phyloP scores from a whole-genome alignment of 2,329 filamentous ascomycete species.

The Chrysosporium queenslandicum region DNA sequence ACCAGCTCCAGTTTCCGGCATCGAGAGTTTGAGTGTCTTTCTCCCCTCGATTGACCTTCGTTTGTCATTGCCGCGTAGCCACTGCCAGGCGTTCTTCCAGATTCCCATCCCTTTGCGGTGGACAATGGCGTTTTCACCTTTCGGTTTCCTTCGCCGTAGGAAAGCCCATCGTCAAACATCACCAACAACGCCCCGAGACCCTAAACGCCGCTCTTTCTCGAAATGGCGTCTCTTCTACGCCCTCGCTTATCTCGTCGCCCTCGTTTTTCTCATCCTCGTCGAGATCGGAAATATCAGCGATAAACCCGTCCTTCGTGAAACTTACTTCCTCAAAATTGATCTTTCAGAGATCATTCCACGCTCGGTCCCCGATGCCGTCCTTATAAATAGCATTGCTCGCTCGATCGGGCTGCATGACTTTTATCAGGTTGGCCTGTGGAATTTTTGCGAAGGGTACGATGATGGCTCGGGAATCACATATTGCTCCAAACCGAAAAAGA shows the following conservation, averaged over 20 bases:
- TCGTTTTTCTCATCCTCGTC: constrained; percentile 71
- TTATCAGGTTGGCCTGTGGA: constrained; percentile 87
- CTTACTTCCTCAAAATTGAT: constrained; percentile 78
- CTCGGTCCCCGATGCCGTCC: constrained; percentile 57
- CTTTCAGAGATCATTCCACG: constrained; percentile 70
- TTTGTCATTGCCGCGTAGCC: not conserved
- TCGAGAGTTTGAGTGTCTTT: not conserved
- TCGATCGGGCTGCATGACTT: constrained; percentile 86
- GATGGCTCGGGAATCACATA: constrained; percentile 56
- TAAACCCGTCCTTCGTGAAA: constrained; percentile 52
- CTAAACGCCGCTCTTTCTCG: not conserved
- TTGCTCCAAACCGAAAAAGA: constrained; percentile 58
- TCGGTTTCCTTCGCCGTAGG: not conserved
- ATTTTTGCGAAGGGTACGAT: constrained; percentile 78
- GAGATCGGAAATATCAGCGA: constrained; percentile 64
- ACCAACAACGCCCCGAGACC: not conserved
- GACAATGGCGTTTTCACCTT: not conserved
- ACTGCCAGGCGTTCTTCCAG: not conserved
- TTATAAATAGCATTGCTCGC: constrained; percentile 80
- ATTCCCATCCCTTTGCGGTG: not conserved
- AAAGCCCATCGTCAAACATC: not conserved
- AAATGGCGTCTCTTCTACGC: constrained; percentile 44
- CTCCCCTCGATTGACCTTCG: not conserved
- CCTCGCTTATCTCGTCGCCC: constrained; percentile 60
- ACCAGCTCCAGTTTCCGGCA: not conserved